Percentiles rank a stretch among this genome's conserved stretches.
Conservation (phyloP, 148 eudicot genomes). For the Rhododendron williamsianum region DNA sequence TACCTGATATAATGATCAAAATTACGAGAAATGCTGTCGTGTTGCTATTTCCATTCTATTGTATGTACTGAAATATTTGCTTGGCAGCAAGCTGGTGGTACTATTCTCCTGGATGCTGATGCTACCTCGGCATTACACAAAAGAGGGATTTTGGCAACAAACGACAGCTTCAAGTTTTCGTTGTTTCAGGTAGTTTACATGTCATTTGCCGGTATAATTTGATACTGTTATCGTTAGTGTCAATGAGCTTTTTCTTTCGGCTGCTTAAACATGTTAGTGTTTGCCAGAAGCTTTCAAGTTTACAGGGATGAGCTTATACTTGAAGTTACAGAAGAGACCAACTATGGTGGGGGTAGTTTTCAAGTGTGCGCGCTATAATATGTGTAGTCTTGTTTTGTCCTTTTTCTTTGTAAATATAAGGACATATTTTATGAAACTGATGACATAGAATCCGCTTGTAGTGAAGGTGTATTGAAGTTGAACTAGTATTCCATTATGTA, state of each 20-base stretch:
- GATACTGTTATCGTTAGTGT: slow-evolving; percentile 3
- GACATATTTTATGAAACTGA: background rate
- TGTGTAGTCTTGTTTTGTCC: background rate
- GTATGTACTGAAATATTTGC: slow-evolving; percentile 1
- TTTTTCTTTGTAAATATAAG: background rate
- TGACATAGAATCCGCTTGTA: background rate
- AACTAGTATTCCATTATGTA: background rate
- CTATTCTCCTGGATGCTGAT: slow-evolving; percentile 85
- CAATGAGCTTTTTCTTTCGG: background rate
- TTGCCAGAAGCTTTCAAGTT: background rate
- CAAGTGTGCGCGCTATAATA: background rate
- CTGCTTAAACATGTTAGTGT: background rate
- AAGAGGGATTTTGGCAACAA: slow-evolving; percentile 57
- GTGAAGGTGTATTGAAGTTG: background rate
- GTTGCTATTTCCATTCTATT: background rate
- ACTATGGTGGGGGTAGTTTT: background rate
- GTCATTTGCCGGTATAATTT: background rate
- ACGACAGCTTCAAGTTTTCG: slow-evolving; percentile 73
- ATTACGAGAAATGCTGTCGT: background rate
- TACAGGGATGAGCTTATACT: background rate
- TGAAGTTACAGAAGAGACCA: background rate
- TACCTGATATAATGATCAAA: background rate
- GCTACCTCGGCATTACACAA: slow-evolving; percentile 77
- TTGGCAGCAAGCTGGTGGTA: slow-evolving; percentile 73
- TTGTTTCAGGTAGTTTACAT: slow-evolving; percentile 66